Base-by-base conservation (phyloP, 192 early-diverging fungal species). In the Chytriomyces confervae region DNA sequence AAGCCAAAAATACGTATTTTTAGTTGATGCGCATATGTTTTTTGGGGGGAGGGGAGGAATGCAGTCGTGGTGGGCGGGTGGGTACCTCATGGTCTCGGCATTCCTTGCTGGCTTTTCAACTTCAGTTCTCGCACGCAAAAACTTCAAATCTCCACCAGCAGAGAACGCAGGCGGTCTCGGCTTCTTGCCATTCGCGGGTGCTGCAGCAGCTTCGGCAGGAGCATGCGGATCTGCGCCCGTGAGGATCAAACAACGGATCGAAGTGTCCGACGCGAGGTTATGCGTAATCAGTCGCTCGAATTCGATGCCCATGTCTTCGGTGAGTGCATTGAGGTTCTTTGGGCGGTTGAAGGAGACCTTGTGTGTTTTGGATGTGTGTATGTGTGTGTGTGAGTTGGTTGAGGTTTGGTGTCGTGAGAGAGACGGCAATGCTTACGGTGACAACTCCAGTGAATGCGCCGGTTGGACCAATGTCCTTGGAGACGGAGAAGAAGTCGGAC, bases 241-340 rank as follows among this genome's bases (percentile, higher is more conserved):
- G 10, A 73, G 43, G 44, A 73, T 73, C 8, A 73, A 44, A 27
- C 50, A 50, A 6, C 75, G 49, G 50, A 77, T 61, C 0, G 64
- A 46, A 43, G 50, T 67, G 27, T 77, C 75, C 7, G 50, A 44
- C 18, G 75, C 18, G 5, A 77, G 68, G 7, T 63, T 69, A 10
- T 48, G 3, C 24, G 13, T 49, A 20, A 77, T 10, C 1, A 73
- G 43, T 9, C 68, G 16, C 51, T 77, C 16, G 51, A 81, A 81
- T 29, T 76, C 53, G 49, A 48, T 49, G 6, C 80, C 80, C 24
- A 77, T 72, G 18, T 53, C 76, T 46, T 81, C 77, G 3, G 80
- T 81, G 46, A 81, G 51, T 24, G 80, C 80, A 50, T 81, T 81
- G 46, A 81, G 65, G 51, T 48, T 50, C 68, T 77, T 77, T 8